Evolutionary conservation across 2,329 filamentous ascomycete species (phyloP), one percentile per base, ranked within the genome.

Genomic region (Talaromyces pinophilus): DNA sequence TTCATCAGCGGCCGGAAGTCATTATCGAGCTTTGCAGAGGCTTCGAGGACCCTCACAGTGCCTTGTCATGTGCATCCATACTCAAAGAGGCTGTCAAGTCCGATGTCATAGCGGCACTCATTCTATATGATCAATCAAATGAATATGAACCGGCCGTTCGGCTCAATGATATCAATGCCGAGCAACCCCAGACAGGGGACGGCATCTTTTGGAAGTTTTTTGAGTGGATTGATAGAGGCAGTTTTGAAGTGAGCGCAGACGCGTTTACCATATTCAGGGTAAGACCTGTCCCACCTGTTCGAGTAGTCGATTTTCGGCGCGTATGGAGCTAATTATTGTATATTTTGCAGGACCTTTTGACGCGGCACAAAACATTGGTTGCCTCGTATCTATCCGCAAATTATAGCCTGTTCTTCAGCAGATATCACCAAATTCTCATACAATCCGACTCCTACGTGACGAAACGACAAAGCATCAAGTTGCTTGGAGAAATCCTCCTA

Each of bases 151-250:
- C 87, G 71, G 86, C 87, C n/a, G 88, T 92, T 69, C 91, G 92
- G 50, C 83, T 96, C 46, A 88, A 86, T 62, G 89, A 87, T 25
- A 91, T 97, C 69, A 91, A 95, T 73, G 87, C 90, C 57, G 90
- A 92, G 67, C 81, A 88, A 48, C 88, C 86, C 40, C 91, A 95
- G 72, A 90, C 86, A 57, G 93, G 93, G 13, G 86, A 88, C 54
- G 94, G 94, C 2, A 88, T 97, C 1, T 97, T 99, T 77, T 99
- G 95, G 95, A 90, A 87, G 57, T 98, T 98, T 80, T 98, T 99
- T 75, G 88, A 91, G 68, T 99, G 94, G 92, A 96, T 99, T 73
- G 93, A 98, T 81, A 92, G 92, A 80, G 92, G 93, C 72, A 93
- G 91, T 35, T 99, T 99, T 74, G 95, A 99, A 82, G 92, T 98